Percentiles rank a stretch among this genome's conserved stretches.
These are phyloP conservation scores for Xylariaceae sp. DNA, from an alignment of 2,329 filamentous ascomycete genomes.

Conservation along the genomic window DNA sequence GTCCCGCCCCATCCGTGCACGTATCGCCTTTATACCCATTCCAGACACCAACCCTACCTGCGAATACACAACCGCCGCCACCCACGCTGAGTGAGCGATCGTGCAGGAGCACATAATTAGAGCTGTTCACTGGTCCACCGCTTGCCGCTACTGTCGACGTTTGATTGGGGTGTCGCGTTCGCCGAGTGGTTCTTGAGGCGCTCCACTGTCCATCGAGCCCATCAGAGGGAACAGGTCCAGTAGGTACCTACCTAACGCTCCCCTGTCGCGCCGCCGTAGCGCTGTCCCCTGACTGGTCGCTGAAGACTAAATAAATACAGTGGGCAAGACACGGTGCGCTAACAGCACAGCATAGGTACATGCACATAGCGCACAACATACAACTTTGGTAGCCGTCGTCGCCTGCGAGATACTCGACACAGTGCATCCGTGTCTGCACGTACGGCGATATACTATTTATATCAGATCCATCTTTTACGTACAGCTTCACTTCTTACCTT, in stretches of 20 bases:
- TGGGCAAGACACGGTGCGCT: background rate
- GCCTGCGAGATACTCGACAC: too few species aligned
- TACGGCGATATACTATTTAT: too few species aligned
- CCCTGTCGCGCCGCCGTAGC: background rate
- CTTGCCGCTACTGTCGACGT: conserved; percentile 26
- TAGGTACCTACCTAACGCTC: background rate
- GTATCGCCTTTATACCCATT: too few species aligned
- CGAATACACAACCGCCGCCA: conserved; percentile 9
- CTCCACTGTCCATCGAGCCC: conserved; percentile 14
- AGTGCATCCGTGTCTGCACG: too few species aligned
- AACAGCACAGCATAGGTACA: background rate
- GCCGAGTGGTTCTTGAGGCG: conserved; percentile 24
- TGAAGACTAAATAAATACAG: background rate
- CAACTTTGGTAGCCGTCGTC: background rate
- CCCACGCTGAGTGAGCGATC: conserved; percentile 15
- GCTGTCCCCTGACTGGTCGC: background rate
- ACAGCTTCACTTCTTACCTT: background rate
- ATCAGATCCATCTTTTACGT: too few species aligned
- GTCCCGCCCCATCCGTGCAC: too few species aligned
- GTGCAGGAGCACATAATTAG: conserved; percentile 1
- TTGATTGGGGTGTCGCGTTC: conserved; percentile 21
- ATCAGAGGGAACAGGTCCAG: conserved; percentile 5
- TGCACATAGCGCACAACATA: background rate
- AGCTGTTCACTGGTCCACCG: conserved; percentile 22
- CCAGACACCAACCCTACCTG: too few species aligned